Evolutionary conservation across 78 protist genomes (phyloP).

Genomic region (Dictyostelium capitatum): DNA sequence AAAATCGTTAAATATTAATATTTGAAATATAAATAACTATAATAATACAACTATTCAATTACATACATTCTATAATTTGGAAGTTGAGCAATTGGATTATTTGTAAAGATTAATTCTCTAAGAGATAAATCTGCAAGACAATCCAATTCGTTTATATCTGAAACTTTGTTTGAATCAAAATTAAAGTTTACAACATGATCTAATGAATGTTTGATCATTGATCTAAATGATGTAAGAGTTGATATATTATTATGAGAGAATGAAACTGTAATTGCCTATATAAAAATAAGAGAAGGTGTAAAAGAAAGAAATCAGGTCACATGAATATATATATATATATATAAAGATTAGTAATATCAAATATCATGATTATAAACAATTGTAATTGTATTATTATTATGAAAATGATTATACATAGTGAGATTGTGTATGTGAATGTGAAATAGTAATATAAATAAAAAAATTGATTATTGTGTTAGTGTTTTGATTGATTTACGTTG

Average conservation of each 20-base stretch:
- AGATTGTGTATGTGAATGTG: too few relatives aligned
- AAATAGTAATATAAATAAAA: too few relatives aligned
- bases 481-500: too few relatives aligned
- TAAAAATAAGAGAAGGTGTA: neutral
- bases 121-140: constrained; percentile 32
- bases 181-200: constrained; percentile 59
- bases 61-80: constrained; percentile 75
- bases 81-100: constrained; percentile 35
- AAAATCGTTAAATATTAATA: neutral
- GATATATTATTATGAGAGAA: constrained; percentile 57
- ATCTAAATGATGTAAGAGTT: constrained; percentile 27
- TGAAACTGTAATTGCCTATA: constrained; percentile 64
- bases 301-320: neutral
- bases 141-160: constrained; percentile 29
- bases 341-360: constrained; percentile 17
- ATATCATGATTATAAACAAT: neutral
- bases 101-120: constrained; percentile 50
- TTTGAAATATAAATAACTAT: neutral
- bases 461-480: too few relatives aligned
- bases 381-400: too few relatives aligned
- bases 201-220: constrained; percentile 24
- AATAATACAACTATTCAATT: too few relatives aligned
- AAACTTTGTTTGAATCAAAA: constrained; percentile 41
- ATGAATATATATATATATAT: too few relatives aligned
- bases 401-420: too few relatives aligned